These are phyloP conservation scores for Pugionium cornutum DNA, from an alignment of 345 rosid genomes.

Conservation along the genomic window DNA sequence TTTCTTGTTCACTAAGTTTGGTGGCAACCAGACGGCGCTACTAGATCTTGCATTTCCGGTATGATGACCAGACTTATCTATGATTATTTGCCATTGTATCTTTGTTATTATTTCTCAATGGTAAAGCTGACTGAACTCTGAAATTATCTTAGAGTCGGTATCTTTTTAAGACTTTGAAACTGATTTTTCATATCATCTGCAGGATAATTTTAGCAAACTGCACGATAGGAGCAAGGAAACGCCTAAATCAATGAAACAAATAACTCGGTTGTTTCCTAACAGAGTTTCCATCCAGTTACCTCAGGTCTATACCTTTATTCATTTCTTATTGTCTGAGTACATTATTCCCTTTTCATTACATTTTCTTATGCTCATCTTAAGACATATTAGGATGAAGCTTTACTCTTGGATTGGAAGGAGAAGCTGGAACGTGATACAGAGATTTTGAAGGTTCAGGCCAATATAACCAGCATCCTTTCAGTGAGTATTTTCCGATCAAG, in stretches of 20 bases:
- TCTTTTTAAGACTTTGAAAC: conserved; percentile 4
- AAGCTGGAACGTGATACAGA: conserved; percentile 86
- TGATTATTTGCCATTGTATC: background rate
- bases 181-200: conserved; percentile 37
- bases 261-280: conserved; percentile 86
- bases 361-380: conserved; percentile 25
- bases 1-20: conserved; percentile 87
- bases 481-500: conserved; percentile 45
- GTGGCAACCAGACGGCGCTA: conserved; percentile 82
- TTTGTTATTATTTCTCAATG: background rate
- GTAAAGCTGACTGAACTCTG: background rate
- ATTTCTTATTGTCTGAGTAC: conserved; percentile 3
- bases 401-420: conserved; percentile 92
- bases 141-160: background rate
- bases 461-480: conserved; percentile 58
- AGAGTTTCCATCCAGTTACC: conserved; percentile 91
- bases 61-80: conserved; percentile 26
- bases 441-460: conserved; percentile 78
- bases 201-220: conserved; percentile 88
- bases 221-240: conserved; percentile 87
- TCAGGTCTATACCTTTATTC: conserved; percentile 53
- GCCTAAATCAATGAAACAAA: conserved; percentile 82
- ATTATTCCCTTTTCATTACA: conserved; percentile 8
- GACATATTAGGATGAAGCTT: conserved; percentile 70
- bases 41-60: conserved; percentile 95